Evolutionary conservation across 345 rosid species (phyloP).

Genomic region (Eutrema japonicum): DNA sequence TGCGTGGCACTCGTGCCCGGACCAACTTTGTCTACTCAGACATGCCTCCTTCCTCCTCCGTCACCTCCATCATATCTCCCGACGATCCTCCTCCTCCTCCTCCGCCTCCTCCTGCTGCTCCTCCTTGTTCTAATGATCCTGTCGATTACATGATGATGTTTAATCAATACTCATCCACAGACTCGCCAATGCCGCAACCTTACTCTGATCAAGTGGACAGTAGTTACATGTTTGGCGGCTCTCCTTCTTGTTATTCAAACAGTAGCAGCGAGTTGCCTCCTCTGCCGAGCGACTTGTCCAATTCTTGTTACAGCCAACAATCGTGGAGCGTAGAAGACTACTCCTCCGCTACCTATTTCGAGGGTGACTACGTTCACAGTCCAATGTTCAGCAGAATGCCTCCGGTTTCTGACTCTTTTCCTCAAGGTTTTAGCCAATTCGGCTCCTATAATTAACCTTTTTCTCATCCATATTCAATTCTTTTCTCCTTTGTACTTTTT

Average conservation of each 20-base stretch:
- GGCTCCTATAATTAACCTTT: conserved; percentile 54
- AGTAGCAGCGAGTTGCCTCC: conserved; percentile 58
- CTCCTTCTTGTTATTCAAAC: conserved; percentile 37
- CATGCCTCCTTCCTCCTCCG: conserved; percentile 74
- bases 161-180: conserved; percentile 34
- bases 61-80: conserved; percentile 77
- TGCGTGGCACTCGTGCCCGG: conserved; percentile 76
- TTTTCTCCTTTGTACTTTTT: conserved; percentile 19
- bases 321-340: conserved; percentile 38
- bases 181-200: conserved; percentile 40
- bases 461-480: conserved; percentile 24
- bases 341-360: conserved; percentile 49
- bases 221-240: conserved; percentile 39
- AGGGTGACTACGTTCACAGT: conserved; percentile 69
- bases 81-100: conserved; percentile 50
- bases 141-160: conserved; percentile 43
- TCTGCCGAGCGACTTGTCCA: conserved; percentile 47
- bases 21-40: conserved; percentile 87
- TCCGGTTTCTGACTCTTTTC: conserved; percentile 64
- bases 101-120: conserved; percentile 21
- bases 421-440: conserved; percentile 58
- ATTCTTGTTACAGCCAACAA: conserved; percentile 36
- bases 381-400: conserved; percentile 93
- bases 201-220: conserved; percentile 34
- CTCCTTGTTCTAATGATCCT: conserved; percentile 31